A percentile compares a stretch with the other conserved stretches of the same genome.
These are phyloP conservation scores for Panicum miliaceum DNA, from an alignment of 176 grass and related monocot genomes.

Conservation along the genomic window DNA sequence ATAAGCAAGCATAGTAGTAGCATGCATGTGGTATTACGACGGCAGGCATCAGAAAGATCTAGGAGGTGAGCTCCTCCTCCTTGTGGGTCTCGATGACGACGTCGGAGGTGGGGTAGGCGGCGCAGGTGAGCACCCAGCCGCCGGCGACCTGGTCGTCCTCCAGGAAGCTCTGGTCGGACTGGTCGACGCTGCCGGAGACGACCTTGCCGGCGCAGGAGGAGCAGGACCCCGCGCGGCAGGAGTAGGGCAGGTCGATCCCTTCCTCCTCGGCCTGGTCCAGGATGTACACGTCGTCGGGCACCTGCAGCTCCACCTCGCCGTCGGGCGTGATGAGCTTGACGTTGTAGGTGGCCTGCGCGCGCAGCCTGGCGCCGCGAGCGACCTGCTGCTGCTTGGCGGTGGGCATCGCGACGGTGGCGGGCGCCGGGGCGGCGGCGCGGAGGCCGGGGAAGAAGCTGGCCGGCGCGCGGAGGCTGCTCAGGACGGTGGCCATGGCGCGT, in stretches of 20 bases:
- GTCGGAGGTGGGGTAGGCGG: constrained; percentile 67
- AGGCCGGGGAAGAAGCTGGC: constrained; percentile 17
- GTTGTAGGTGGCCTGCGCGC: constrained; percentile 59
- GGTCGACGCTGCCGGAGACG: constrained; percentile 57
- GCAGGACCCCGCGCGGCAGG: constrained; percentile 73
- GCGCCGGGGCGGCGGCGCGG: not conserved
- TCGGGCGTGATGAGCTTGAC: constrained; percentile 66
- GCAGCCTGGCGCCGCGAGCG: constrained; percentile 33
- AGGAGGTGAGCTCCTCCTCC: constrained; percentile 59
- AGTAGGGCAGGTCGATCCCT: constrained; percentile 71
- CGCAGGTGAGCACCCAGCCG: constrained; percentile 75
- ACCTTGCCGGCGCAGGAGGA: constrained; percentile 78
- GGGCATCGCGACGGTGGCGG: not conserved
- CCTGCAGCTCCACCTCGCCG: constrained; percentile 56
- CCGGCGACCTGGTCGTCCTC: constrained; percentile 56
- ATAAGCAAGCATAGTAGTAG: too few relatives aligned
- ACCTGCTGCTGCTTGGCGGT: too few relatives aligned
- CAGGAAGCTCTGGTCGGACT: constrained; percentile 75
- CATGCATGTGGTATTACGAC: too few relatives aligned
- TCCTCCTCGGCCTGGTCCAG: constrained; percentile 67
- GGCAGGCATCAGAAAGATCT: too few relatives aligned
- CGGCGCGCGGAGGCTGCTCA: constrained; percentile 40
- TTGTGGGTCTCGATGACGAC: constrained; percentile 89
- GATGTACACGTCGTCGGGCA: constrained; percentile 69
- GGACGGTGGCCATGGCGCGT: constrained; percentile 42